Evolutionary conservation across 2,329 filamentous ascomycete genomes (phyloP), one percentile per base, ranked within the genome.

Genomic region (Seiridium cupressi): DNA sequence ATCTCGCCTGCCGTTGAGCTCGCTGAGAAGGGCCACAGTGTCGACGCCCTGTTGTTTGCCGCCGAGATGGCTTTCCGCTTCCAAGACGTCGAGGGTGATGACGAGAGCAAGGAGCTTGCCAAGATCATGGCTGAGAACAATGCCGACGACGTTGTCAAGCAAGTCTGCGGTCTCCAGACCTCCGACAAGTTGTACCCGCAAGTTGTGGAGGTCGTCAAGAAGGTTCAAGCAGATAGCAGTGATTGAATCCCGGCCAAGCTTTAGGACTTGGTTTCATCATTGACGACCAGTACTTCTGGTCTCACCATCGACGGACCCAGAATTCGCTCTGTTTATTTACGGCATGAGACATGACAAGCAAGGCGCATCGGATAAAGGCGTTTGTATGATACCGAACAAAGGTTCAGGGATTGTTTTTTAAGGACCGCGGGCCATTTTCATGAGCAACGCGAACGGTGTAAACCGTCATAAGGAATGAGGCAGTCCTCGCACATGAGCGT

Each of bases 41-140:
- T 89, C 74, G 83, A 87, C 60, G 88, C 85, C 57, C 84, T 99
- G 36, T 81, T 98, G 57, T 89, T 89, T 61, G 91, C 92, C 26
- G 86, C 95, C 51, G 94, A 98, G 82, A 92, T 94, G 87, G 89
- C 92, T 5, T 89, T 99, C 75, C 91, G 90, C 64, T 99, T 98
- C 88, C 93, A 97, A 80, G 92, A 97, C 69, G 90, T 97, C 59
- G 86, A 93, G 68, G 93, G 88, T 10, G 95, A 99, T 65, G 91
- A 96, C 0, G 95, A 98, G 84, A 96, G 91, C 64, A 82, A 79
- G 66, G 89, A 96, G 77, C 84, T 99, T 9, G 91, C 92, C 70
- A 88, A 91, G 80, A 92, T 96, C 72, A 89, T 99, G 80, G 87
- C 90, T 62, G 83, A 88, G 64, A 84, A 89, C 71, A 81, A 82